These are phyloP conservation scores for Zasmidium citrigriseum DNA, from an alignment of 2,329 filamentous ascomycete genomes.

Conservation along the genomic window DNA sequence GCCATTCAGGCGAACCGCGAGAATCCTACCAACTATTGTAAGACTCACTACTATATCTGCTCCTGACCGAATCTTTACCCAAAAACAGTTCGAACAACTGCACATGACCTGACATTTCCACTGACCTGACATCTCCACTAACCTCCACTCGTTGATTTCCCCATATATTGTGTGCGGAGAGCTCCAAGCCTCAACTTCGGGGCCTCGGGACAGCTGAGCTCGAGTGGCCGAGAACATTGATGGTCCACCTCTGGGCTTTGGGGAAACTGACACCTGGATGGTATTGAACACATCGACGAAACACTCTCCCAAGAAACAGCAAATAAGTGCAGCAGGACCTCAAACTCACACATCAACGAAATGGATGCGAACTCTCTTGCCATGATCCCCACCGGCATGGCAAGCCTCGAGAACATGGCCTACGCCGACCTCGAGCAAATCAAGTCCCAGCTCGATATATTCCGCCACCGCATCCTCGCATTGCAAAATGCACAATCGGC, in stretches of 20 bases:
- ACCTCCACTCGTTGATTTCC: background rate
- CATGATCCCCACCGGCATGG: background rate
- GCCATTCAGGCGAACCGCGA: no score
- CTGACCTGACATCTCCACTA: no score
- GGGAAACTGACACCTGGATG: background rate
- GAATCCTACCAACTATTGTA: no score
- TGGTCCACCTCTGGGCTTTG: background rate
- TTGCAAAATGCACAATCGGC: constrained; percentile 21
- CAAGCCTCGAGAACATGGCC: constrained; percentile 13
- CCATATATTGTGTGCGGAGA: background rate
- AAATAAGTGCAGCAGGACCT: background rate
- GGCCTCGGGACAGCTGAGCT: background rate
- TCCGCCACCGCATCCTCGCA: constrained; percentile 19
- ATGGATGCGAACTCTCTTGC: background rate
- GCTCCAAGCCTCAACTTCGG: background rate
- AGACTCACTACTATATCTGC: no score
- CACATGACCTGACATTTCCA: background rate
- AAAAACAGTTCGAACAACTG: no score
- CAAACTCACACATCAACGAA: background rate
- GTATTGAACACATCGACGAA: background rate
- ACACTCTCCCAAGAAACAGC: background rate
- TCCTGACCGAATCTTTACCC: no score
- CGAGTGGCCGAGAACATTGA: background rate
- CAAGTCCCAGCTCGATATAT: constrained; percentile 15
- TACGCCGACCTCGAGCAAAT: constrained; percentile 17